phyloP scores from a whole-genome alignment of 345 rosid species.

The Nasturtium officinale region DNA sequence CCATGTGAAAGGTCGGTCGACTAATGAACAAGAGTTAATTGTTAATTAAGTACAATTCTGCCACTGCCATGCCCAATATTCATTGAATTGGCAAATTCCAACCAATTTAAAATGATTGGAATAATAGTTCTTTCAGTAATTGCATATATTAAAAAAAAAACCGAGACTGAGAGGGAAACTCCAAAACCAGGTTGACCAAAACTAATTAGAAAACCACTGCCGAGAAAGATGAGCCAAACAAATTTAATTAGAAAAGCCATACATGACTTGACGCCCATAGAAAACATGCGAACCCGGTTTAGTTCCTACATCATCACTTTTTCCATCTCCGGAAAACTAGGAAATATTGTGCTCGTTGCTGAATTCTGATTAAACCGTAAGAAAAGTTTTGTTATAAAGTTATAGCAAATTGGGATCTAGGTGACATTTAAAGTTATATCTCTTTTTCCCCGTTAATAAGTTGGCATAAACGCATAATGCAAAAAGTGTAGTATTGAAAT shows the following conservation, averaged over 20 bases:
- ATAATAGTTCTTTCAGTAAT: not conserved
- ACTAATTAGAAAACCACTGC: not conserved
- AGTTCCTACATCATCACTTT: not conserved
- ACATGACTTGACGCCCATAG: not conserved
- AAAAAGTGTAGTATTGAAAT: not conserved
- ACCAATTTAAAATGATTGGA: not conserved
- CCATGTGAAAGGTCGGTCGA: not conserved
- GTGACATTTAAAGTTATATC: not conserved
- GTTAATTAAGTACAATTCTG: not conserved
- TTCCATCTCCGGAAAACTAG: not conserved
- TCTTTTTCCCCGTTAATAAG: too few relatives aligned
- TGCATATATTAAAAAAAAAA: not conserved
- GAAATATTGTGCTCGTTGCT: not conserved
- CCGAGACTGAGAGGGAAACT: not conserved
- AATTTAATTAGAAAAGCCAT: not conserved
- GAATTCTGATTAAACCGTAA: not conserved
- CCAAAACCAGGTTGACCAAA: constrained; percentile 1
- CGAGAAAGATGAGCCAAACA: not conserved
- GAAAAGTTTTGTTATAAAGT: not conserved
- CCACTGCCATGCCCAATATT: not conserved
- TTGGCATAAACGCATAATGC: not conserved
- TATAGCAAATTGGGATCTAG: not conserved
- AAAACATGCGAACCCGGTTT: not conserved
- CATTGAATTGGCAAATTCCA: not conserved
- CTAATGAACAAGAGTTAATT: not conserved